Evolutionary conservation across 495 filamentous ascomycete species (phyloP), one percentile per base, ranked within the genome.

Genomic region (Trichoderma orchidacearum): DNA sequence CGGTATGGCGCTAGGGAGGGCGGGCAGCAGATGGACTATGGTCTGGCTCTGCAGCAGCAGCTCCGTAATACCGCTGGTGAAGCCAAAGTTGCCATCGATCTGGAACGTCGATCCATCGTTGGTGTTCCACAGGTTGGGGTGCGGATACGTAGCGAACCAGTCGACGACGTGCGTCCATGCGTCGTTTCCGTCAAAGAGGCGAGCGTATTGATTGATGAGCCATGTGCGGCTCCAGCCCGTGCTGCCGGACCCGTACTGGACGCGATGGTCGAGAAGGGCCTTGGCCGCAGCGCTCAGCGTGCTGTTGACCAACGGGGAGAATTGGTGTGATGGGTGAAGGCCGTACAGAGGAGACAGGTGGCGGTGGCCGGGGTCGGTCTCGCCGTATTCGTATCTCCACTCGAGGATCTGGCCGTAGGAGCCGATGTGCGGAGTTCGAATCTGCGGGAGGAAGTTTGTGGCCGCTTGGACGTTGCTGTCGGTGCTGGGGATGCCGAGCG

Each of bases 41-140:
- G 53, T 69, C 54, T 80, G 75, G 45, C 71, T 75, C 62, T 80
- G 77, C 18, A 81, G 52, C 21, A 81, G 56, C 72, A 75, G 74
- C 61, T 80, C 78, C 9, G 72, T 59, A 23, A 81, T 69, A 3
- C 70, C 75, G 5, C 74, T 72, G 3, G 65, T 68, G 25, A 69
- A 69, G 0, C 78, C 78, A 62, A 77, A 79, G 58, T 79, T 79
- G 6, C 76, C 77, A 58, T 80, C 77, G 30, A 80, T 79, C 61
- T 79, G 61, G 38, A 59, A 59, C 11, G 29, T 34, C 4, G 51
- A 53, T 13, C 51, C 51, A 13, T 3, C 18, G 15, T 34, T 34
- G 5, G 29, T 53, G 51, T 30, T 34, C 51, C 51, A 53, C 8
- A 53, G 51, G n/a, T 34, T 34, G 15, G 28, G 29, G n/a, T 25